These are phyloP conservation scores for Centella asiatica DNA, from an alignment of 129 eudicot species.

Conservation along the genomic window DNA sequence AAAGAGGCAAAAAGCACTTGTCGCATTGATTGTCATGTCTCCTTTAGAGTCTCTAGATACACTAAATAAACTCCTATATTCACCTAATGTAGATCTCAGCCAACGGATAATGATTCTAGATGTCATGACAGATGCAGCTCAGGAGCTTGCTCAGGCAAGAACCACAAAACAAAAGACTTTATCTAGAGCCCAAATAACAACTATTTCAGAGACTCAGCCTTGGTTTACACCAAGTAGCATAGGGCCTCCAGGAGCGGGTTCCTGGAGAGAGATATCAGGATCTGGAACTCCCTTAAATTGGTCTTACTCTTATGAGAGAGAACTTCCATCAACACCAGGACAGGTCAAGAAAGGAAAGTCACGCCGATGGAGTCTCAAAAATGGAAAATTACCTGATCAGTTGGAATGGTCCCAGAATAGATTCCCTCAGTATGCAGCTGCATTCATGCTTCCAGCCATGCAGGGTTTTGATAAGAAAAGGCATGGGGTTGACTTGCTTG, in stretches of 20 bases:
- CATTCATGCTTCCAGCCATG: conserved; percentile 97
- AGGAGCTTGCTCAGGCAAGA: conserved; percentile 61
- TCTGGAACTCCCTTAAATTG: conserved; percentile 51
- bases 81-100: conserved; percentile 81
- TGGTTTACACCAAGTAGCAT: conserved; percentile 77
- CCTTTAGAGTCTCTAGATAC: conserved; percentile 67
- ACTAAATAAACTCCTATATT: conserved; percentile 59
- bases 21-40: conserved; percentile 57
- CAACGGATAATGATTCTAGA: conserved; percentile 84
- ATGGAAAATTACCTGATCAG: conserved; percentile 25
- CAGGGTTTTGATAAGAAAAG: conserved; percentile 84
- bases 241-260: conserved; percentile 64
- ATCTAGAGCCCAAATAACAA: conserved; percentile 43
- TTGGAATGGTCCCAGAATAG: conserved; percentile 61
- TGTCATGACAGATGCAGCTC: conserved; percentile 81
- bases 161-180: conserved; percentile 28
- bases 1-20: conserved; percentile 67
- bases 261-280: conserved; percentile 72
- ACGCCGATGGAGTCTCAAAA: conserved; percentile 55
- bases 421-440: conserved; percentile 87
- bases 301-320: conserved; percentile 85
- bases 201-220: conserved; percentile 61
- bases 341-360: conserved; percentile 64
- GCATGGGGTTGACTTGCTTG: conserved; percentile 91
- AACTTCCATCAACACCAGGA: conserved; percentile 54